Conservation (phyloP, 2,329 filamentous ascomycete genomes). For the Neonectria ditissima region DNA sequence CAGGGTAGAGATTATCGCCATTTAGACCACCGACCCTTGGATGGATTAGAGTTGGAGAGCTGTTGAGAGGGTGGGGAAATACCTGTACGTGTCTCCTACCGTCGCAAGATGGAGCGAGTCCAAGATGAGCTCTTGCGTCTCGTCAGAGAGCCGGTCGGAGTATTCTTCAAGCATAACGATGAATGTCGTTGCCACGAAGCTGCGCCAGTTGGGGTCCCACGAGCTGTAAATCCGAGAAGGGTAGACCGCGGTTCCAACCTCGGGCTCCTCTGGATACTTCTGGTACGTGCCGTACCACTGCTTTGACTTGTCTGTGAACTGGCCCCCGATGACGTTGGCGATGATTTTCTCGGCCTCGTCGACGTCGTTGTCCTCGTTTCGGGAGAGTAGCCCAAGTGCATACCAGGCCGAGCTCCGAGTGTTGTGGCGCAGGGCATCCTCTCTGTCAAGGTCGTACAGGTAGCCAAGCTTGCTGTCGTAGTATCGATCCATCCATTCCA, state of each 20-base stretch:
- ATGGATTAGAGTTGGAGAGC: background rate
- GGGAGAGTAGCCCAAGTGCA: slow-evolving; percentile 66
- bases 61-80: slow-evolving; percentile 40
- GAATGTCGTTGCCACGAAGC: slow-evolving; percentile 70
- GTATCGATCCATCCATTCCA: slow-evolving; percentile 62
- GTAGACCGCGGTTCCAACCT: slow-evolving; percentile 65
- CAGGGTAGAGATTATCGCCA: slow-evolving; percentile 71
- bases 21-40: slow-evolving; percentile 57
- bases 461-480: slow-evolving; percentile 66
- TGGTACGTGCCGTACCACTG: slow-evolving; percentile 70
- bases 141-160: slow-evolving; percentile 54
- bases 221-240: slow-evolving; percentile 63
- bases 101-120: slow-evolving; percentile 66
- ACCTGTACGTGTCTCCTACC: slow-evolving; percentile 70
- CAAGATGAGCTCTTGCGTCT: slow-evolving; percentile 59
- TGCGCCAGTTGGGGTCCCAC: slow-evolving; percentile 75
- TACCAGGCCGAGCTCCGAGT: slow-evolving; percentile 71
- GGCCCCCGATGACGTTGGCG: slow-evolving; percentile 63
- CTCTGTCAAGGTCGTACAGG: slow-evolving; percentile 61
- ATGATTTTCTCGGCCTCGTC: slow-evolving; percentile 65
- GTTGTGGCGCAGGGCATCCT: slow-evolving; percentile 63
- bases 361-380: slow-evolving; percentile 63
- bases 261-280: slow-evolving; percentile 67
- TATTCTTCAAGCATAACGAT: slow-evolving; percentile 71
- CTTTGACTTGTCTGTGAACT: slow-evolving; percentile 62